Evolutionary conservation across 768 basidiomycete genomes (phyloP).

Genomic region (Tylopilus rubrobrunneus): DNA sequence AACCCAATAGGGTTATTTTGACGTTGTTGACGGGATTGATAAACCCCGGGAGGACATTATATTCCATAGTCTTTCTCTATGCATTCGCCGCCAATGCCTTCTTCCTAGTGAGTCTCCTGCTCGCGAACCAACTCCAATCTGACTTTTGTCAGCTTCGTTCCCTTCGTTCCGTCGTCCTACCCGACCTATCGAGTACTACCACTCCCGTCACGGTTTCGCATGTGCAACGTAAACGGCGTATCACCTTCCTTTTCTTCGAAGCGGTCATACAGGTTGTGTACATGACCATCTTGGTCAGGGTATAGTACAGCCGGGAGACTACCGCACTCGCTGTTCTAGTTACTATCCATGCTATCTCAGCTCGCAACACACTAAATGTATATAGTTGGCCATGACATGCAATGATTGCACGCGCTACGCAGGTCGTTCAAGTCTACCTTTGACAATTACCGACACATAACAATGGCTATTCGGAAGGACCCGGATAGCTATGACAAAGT

Average conservation of each 20-base stretch:
- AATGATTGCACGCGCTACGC: neutral
- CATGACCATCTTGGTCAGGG: slow-evolving; percentile 79
- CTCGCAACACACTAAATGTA: neutral
- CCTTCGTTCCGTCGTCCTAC: slow-evolving; percentile 85
- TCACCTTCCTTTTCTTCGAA: slow-evolving; percentile 85
- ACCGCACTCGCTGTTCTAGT: neutral
- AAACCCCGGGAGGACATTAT: slow-evolving; percentile 56
- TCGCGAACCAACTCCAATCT: neutral
- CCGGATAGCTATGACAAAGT: no score
- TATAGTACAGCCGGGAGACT: slow-evolving; percentile 21
- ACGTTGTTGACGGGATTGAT: slow-evolving; percentile 73
- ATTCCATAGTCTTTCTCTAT: slow-evolving; percentile 75
- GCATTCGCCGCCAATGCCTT: slow-evolving; percentile 87
- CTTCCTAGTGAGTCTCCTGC: slow-evolving; percentile 67
- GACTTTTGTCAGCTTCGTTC: slow-evolving; percentile 74
- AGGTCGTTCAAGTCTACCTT: no score
- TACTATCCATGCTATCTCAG: neutral
- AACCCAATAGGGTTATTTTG: slow-evolving; percentile 67
- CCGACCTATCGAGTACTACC: slow-evolving; percentile 54
- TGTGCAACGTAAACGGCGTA: slow-evolving; percentile 75
- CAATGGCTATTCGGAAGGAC: no score
- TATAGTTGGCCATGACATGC: neutral
- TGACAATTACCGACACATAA: no score
- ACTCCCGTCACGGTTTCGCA: slow-evolving; percentile 62
- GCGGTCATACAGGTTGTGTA: slow-evolving; percentile 80